Base-by-base conservation (phyloP, 2,329 filamentous ascomycete species). In the Hypoxylon sp. region DNA sequence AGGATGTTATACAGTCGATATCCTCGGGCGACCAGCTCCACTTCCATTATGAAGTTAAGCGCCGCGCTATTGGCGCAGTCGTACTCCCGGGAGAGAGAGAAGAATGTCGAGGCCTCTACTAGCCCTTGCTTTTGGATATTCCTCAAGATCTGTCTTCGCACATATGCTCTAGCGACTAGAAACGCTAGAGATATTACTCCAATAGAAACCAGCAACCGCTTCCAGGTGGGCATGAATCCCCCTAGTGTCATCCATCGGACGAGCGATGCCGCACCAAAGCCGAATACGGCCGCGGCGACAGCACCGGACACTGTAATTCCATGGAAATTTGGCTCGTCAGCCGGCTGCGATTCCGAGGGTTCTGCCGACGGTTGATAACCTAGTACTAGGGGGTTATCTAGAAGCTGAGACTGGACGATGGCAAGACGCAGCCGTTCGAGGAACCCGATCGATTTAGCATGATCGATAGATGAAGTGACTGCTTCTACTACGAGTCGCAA, bases 21-120 rank as follows among this genome's bases (percentile, higher is more conserved):
- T 60, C 77, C 77, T 47, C 77, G 77, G 9, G 77, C 72, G 19
- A 79, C 75, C 37, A 79, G 56, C 68, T 79, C 77, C 9, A 79
- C 77, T 44, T 79, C 77, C 74, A 78, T 78, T 54, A 79, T 73
- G 63, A 79, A 79, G 68, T 78, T 78, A 29, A 78, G 70, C 26
- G 77, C 77, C 17, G 77, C 76, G 56, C 77, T 76, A 46, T 76
- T 78, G n/a, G 76, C 76, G 39, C 74, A 73, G 58, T 79, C 77
- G 39, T 75, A 76, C 26, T 79, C 77, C 33, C 71, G 70, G 35
- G 77, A 78, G 26, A 76, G 65, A 2, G 73, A 67, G 54, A 78
- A 75, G 65, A 79, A 79, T 5, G 69, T 65, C 10, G 73, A 70
- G 14, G 75, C 73, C 59, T 78, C 73, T 8, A 67, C 58, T 10